Evolutionary conservation across 2,329 filamentous ascomycete species (phyloP).

Genomic region (Ceratocystis lukuohia): DNA sequence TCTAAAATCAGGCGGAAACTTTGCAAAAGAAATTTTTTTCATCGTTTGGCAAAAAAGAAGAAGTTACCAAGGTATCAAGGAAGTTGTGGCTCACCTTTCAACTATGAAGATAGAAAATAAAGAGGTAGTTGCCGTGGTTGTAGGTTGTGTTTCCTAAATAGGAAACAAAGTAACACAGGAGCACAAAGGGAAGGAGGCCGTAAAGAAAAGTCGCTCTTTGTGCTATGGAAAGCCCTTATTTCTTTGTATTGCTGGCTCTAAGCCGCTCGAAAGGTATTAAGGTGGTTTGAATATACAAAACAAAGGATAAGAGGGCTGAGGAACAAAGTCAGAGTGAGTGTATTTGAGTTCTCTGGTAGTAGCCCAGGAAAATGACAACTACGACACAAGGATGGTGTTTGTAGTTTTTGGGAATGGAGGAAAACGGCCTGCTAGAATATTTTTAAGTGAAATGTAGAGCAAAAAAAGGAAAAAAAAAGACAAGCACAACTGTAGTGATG

Average conservation of each 20-base stretch:
- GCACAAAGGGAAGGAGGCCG: neutral
- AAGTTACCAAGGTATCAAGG: neutral
- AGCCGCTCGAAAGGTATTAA: neutral
- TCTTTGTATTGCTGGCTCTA: neutral
- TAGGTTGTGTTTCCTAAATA: neutral
- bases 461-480: neutral
- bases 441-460: too few species aligned
- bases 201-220: neutral
- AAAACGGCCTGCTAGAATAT: neutral
- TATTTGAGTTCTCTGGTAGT: neutral
- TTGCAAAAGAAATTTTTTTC: neutral
- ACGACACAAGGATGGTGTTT: neutral
- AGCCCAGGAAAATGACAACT: neutral
- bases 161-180: neutral
- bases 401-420: neutral
- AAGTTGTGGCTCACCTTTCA: conserved; percentile 5
- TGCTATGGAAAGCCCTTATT: neutral
- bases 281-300: neutral
- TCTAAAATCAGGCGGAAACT: neutral
- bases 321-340: neutral
- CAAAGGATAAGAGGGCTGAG: neutral
- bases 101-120: neutral
- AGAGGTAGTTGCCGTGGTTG: neutral
- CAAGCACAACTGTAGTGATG: too few species aligned
- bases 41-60: neutral